Conservation (phyloP, 2,329 filamentous ascomycete genomes). For the Davidsoniella australis region DNA sequence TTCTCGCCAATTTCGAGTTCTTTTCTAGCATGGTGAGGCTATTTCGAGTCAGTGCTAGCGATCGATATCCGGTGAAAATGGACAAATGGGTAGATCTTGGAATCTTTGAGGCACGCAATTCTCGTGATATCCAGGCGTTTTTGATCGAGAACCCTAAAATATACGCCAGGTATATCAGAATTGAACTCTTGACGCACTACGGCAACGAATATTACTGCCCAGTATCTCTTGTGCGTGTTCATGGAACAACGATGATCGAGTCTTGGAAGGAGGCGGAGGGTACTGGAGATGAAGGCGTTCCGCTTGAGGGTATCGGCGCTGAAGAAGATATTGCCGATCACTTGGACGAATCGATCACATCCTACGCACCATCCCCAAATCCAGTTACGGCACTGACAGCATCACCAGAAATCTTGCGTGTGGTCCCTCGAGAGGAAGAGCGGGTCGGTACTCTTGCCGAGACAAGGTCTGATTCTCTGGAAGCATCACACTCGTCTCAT, state of each 20-base stretch:
- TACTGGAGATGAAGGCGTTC: slow-evolving; percentile 4
- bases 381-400: no score
- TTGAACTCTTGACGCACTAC: slow-evolving; percentile 87
- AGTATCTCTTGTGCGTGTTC: slow-evolving; percentile 73
- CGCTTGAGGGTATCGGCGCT: not conserved
- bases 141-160: slow-evolving; percentile 87
- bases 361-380: no score
- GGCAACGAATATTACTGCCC: slow-evolving; percentile 96
- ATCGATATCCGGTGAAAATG: slow-evolving; percentile 80
- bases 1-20: slow-evolving; percentile 97
- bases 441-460: no score
- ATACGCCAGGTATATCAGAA: slow-evolving; percentile 80
- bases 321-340: slow-evolving; percentile 6
- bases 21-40: slow-evolving; percentile 93
- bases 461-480: no score
- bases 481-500: no score
- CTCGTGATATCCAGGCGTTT: slow-evolving; percentile 85
- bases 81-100: slow-evolving; percentile 86
- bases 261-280: slow-evolving; percentile 69
- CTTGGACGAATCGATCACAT: slow-evolving; percentile 15
- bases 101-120: slow-evolving; percentile 80
- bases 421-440: no score
- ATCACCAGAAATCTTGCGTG: no score
- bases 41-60: slow-evolving; percentile 82
- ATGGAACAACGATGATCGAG: slow-evolving; percentile 92